Evolutionary conservation across 2,329 filamentous ascomycete genomes (phyloP), one percentile per base, ranked within the genome.

Genomic region (Fusarium denticulatum): DNA sequence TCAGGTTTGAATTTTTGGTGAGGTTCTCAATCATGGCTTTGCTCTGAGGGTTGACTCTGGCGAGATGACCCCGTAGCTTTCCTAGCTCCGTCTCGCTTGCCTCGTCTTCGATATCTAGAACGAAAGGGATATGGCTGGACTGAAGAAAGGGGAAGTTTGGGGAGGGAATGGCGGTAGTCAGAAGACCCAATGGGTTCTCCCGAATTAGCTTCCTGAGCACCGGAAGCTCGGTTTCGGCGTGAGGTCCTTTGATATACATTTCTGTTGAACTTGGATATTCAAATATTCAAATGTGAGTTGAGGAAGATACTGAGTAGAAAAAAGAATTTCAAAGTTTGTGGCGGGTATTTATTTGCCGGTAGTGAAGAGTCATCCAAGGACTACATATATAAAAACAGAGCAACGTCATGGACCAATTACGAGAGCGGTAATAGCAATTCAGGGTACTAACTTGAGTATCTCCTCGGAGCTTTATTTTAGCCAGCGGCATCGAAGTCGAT

Each of bases 151-250:
- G 85, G 71, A 86, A 82, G 1, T 76, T 79, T 15, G 81, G 47
- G 0, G 88, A 91, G 2, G 81, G 76, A 47, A 93, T 88, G 10
- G 88, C 89, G 0, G 91, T 92, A 14, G 89, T 92, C 13, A 93
- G 76, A 20, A 92, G 83, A 3, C 91, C 91, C 0, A 93, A 83
- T 1, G 90, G 89, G 74, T 91, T 88, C 20, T 88, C 84, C 26
- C 83, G 84, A 75, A 93, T 89, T 58, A 93, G 83, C 61, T 86
- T 80, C 39, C 86, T 86, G 28, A 93, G 85, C 6, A 81, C 80
- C 1, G 82, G 80, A 61, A 89, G 82, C 62, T 83, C 79, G 13
- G 81, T 73, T 71, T 92, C 90, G 15, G 84, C 86, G 79, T 91
- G 89, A 22, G 79, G 84, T 16, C 79, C 80, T 26, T 84, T 87